These are phyloP conservation scores for Picea sitchensis DNA, from an alignment of 75 land plant species.

Conservation along the genomic window DNA sequence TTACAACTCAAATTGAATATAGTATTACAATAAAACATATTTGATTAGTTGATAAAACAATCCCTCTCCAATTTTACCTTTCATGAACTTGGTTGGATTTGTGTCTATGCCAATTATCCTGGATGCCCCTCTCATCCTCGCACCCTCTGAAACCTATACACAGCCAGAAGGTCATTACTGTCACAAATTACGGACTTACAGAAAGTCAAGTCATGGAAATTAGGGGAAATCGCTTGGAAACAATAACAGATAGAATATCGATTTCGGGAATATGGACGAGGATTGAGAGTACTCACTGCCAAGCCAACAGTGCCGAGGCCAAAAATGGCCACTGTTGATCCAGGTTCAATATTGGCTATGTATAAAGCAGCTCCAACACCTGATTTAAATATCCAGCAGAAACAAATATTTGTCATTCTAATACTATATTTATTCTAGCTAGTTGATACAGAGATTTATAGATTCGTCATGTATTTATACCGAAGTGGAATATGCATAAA, in stretches of 20 bases:
- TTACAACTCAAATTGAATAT: no score
- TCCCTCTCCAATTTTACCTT: conserved; percentile 11
- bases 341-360: conserved; percentile 58
- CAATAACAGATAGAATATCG: neutral
- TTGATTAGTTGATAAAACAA: no score
- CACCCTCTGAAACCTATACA: conserved; percentile 37
- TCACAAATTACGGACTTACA: no score
- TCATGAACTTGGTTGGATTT: conserved; percentile 18
- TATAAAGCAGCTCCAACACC: conserved; percentile 90
- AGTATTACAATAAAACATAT: no score
- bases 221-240: no score
- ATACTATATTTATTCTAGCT: neutral
- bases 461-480: no score
- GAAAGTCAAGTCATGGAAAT: no score
- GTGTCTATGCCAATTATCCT: conserved; percentile 41
- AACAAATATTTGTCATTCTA: neutral
- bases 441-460: no score
- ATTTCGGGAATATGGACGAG: neutral
- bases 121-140: conserved; percentile 34
- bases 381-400: conserved; percentile 7
- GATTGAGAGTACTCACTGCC: conserved; percentile 41
- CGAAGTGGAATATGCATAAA: no score
- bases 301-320: conserved; percentile 87
- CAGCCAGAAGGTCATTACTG: neutral
- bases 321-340: conserved; percentile 76